Base-by-base conservation (phyloP, 1,284 basidiomycete genomes). In the Apiotrichum akiyoshidainum region DNA sequence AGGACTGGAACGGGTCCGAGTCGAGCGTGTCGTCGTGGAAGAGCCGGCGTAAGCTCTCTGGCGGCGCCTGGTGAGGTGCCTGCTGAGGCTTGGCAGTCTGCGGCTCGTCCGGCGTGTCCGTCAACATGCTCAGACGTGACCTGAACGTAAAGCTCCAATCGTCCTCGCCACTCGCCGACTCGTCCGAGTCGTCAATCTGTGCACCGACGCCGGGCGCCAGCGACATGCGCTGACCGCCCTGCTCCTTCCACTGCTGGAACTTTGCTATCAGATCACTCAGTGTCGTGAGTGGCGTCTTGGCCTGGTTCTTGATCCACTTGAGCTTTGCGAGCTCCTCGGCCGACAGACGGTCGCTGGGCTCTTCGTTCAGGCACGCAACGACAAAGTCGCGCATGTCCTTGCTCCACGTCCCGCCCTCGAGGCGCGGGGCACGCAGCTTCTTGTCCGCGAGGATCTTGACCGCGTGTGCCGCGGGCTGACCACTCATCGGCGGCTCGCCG, bases 381-480 rank as follows among this genome's bases (percentile, higher is more conserved):
- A 98, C 85, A 69, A 99, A 98, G 35, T 97, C 94, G 34, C 89
- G 83, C 83, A 98, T 86, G 55, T 89, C 87, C 66, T 86, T 88
- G 52, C 86, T 87, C 61, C 89, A 83, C 4, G 69, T 87, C 52
- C 91, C 89, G 5, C 82, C 85, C 58, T 94, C 91, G 31, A 99
- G 78, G 22, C 86, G 83, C 0, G 96, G 92, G 1, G 76, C 76
- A 26, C 75, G 68, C 65, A 74, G 70, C 67, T 90, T 89, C 65
- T 79, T 73, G 67, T 87, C 87, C 19, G 92, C 87, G 58, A 99
- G 95, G 60, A 97, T 83, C 73, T 92, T 87, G 76, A 98, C 89
- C 42, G 92, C 92, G 68, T 90, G 86, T 75, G 90, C 85, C 60
- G 90, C 87, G 68, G 90, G 88, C 77, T 95, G 76, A 31, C 93